Evolutionary conservation across 495 filamentous ascomycete genomes (phyloP).

Genomic region (Tuber brumale): DNA sequence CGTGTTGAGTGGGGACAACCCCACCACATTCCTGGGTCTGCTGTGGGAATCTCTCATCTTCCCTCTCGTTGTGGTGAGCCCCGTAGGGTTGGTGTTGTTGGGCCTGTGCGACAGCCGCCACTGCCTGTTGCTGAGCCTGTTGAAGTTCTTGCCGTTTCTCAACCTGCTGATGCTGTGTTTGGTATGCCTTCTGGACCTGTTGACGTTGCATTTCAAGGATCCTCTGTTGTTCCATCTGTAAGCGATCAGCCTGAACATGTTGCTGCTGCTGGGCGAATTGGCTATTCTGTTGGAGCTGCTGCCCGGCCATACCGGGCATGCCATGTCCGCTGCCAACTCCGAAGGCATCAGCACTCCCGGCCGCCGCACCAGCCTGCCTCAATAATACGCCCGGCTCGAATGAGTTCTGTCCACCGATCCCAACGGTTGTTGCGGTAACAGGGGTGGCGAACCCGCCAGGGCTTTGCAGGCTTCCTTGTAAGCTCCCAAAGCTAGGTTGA

Average conservation of each 20-base stretch:
- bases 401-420: conserved; percentile 34
- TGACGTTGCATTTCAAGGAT: conserved; percentile 47
- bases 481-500: conserved; percentile 41
- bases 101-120: conserved; percentile 38
- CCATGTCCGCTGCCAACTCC: conserved; percentile 26
- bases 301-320: conserved; percentile 31
- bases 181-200: conserved; percentile 43
- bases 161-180: conserved; percentile 52
- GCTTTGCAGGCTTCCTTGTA: conserved; percentile 37
- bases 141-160: conserved; percentile 53
- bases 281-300: conserved; percentile 37
- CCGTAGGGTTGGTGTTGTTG: conserved; percentile 42
- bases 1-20: background rate
- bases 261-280: conserved; percentile 54
- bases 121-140: conserved; percentile 53
- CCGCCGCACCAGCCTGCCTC: conserved; percentile 40
- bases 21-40: conserved; percentile 29
- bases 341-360: conserved; percentile 31
- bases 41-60: conserved; percentile 31
- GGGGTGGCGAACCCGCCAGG: conserved; percentile 34
- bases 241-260: conserved; percentile 45
- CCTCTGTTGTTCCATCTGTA: conserved; percentile 44
- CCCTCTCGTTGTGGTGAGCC: conserved; percentile 20
- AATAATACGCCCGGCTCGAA: conserved; percentile 40
- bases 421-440: conserved; percentile 26